Evolutionary conservation across 352 stramenopile genomes (phyloP).

Genomic region (Aphanomyces invadans): DNA sequence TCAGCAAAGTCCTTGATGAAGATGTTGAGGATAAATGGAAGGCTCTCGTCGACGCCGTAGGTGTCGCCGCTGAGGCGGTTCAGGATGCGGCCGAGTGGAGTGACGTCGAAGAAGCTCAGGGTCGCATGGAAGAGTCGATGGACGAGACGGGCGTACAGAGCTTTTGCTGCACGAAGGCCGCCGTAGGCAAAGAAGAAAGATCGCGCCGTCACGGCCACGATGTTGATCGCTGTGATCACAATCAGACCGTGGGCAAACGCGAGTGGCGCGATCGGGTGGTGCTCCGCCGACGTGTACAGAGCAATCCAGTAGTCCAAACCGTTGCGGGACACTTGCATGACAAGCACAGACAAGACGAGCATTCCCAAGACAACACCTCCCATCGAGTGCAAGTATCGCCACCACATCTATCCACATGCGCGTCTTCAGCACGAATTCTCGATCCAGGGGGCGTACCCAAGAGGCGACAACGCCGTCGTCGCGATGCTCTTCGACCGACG

Average conservation of each 20-base stretch:
- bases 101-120: conserved; percentile 62
- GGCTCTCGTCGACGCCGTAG: conserved; percentile 76
- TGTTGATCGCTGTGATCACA: conserved; percentile 60
- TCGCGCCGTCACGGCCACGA: conserved; percentile 53
- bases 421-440: no score
- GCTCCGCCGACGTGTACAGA: conserved; percentile 50
- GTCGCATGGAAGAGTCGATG: conserved; percentile 45
- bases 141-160: conserved; percentile 52
- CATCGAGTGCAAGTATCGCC: conserved; percentile 44
- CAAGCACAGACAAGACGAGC: conserved; percentile 42
- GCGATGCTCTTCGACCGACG: conserved; percentile 47
- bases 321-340: conserved; percentile 78
- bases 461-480: conserved; percentile 41
- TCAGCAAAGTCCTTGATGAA: conserved; percentile 76
- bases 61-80: conserved; percentile 77
- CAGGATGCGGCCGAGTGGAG: conserved; percentile 55
- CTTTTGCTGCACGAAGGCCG: conserved; percentile 54
- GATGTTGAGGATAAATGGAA: conserved; percentile 86
- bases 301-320: conserved; percentile 80
- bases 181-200: conserved; percentile 83
- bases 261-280: conserved; percentile 36
- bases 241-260: conserved; percentile 52
- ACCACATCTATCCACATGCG: conserved; percentile 42
- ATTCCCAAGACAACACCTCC: conserved; percentile 38
- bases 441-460: background rate